Base-by-base conservation (phyloP, 768 basidiomycete species). In the Podaxis carcinomalis region DNA sequence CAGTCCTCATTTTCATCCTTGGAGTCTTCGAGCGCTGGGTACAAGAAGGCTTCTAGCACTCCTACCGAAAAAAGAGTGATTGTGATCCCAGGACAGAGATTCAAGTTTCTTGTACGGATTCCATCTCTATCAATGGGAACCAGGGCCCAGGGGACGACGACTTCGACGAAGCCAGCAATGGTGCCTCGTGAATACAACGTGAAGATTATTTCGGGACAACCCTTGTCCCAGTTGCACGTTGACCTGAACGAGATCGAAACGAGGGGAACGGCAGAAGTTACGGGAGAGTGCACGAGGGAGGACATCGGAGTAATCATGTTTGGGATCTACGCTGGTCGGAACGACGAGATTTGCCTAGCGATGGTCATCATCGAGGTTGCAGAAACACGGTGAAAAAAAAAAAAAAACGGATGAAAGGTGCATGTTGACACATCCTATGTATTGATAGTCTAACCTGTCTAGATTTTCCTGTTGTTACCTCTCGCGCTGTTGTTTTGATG, bases 1-100 rank as follows among this genome's bases (percentile, higher is more conserved):
- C 74, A 75, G n/a, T 78, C 79, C n/a, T 87, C 87, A 11, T 85
- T 85, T 66, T 83, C 85, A 3, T 86, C 87, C 14, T 72, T 87
- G 28, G 85, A 84, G 66, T 87, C 86, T 3, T 86, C 85, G 10
- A 80, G 79, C 50, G 74, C 73, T 16, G 79, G 77, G 23, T 75
- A 77, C 57, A 76, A 74, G 21, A 71, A 69, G 27, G 68, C 67
- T 35, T 65, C 52, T 27, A 59, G 65, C 23, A 70, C 68, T 25
- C 67, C 69, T 35, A 78, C 71, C 62, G 75, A 81, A 36, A 54
- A 61, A 61, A 32, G 53, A 39, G 81, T 83, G 65, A 68, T 88
- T 61, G 78, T 83, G 35, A 79, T 86, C 35, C 72, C 76, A 2
- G 85, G 83, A 23, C 85, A 88, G 64, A 76, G 71, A 63, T 88